Base-by-base conservation (phyloP, 805 yeast genomes). In the Barnettozyma californica region DNA sequence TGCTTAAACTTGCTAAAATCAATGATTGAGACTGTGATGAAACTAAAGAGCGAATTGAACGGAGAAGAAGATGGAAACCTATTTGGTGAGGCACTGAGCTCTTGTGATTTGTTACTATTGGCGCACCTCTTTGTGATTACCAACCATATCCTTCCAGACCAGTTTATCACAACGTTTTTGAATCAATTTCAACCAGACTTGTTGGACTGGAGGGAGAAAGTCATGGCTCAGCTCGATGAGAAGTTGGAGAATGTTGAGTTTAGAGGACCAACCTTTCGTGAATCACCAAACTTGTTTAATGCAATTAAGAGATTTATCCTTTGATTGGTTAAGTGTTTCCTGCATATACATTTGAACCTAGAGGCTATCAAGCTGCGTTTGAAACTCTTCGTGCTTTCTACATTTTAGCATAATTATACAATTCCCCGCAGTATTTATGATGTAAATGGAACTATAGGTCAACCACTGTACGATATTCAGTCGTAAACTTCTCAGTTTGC, bases 81-180 rank as follows among this genome's bases (percentile, higher is more conserved):
- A 8, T 37, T 48, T 16, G 19, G 37, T 14, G 44, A 39, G 18
- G 23, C 36, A 2, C 14, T 64, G 41, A 49, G 68, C 7, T 53
- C 74, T 1, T 55, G 69, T 3, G 73, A 73, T 47, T 46, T 72
- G 4, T 49, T 73, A 13, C 55, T 73, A 3, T 52, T 61, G 34
- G 68, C 77, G 0, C 70, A 74, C 49, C 39, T 73, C 6, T 51
- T 58, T 48, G 61, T 69, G 7, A 53, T 68, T 45, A 64, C 70
- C 1, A 56, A 49, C 41, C 53, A 50, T 10, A 60, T 60, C 9
- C 61, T 74, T 33, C 76, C 77, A 2, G 77, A 74, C 49, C 64
- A 57, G 39, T 73, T 72, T 50, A 52, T 73, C 5, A 50, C 51
- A 5, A 59, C 58, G 6, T 71, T 61, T 47, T 50, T 73, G 49